Percentiles rank a stretch among this genome's conserved stretches.
These are phyloP conservation scores for Syzygium jambos DNA, from an alignment of 345 rosid species.

Conservation along the genomic window DNA sequence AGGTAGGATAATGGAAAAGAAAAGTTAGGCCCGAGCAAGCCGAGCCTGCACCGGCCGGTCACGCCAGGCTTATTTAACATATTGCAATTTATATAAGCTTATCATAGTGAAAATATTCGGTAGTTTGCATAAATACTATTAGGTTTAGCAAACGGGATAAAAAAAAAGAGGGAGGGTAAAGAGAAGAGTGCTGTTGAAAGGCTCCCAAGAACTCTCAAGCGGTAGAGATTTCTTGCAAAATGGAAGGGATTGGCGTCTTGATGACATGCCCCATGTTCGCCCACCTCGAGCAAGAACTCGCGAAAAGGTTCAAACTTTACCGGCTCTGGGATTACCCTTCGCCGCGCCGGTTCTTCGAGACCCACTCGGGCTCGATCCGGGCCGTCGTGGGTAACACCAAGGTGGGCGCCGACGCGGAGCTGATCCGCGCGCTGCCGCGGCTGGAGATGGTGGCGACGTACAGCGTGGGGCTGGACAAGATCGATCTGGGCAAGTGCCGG, in stretches of 20 bases:
- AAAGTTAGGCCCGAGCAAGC: not conserved
- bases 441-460: conserved; percentile 48
- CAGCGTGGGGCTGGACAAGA: conserved; percentile 58
- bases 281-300: conserved; percentile 43
- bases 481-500: conserved; percentile 41
- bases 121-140: not conserved
- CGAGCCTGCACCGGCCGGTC: not conserved
- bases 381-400: conserved; percentile 35
- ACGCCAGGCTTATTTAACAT: not conserved
- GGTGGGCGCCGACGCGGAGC: conserved; percentile 41
- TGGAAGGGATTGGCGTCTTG: conserved; percentile 41
- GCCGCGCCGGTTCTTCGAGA: conserved; percentile 16
- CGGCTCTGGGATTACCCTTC: conserved; percentile 31
- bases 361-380: conserved; percentile 19
- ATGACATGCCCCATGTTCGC: conserved; percentile 39
- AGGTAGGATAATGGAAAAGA: not conserved
- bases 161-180: not conserved
- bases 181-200: not conserved
- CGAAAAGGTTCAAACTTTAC: conserved; percentile 31
- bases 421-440: conserved; percentile 43
- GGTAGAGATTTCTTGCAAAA: not conserved
- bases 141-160: not conserved
- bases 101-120: not conserved
- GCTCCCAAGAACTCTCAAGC: not conserved
- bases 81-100: not conserved